These are phyloP conservation scores for Rosa persica DNA, from an alignment of 306 rosid species.

Conservation along the genomic window DNA sequence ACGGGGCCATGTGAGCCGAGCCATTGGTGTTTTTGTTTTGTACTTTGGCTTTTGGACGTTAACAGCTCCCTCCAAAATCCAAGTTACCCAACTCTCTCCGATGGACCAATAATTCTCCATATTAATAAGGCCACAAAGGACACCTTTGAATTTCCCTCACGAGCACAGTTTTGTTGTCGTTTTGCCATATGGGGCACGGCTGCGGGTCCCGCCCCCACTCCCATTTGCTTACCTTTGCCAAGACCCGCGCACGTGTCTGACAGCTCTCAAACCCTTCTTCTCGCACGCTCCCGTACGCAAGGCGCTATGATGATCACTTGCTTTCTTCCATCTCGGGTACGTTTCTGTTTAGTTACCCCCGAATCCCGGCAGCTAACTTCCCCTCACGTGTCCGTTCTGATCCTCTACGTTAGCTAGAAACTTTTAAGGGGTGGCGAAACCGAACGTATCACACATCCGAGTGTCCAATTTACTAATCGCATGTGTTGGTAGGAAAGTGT, in stretches of 20 bases:
- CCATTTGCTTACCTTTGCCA: conserved; percentile 16
- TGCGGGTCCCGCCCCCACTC: conserved; percentile 26
- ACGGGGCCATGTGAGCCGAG: conserved; percentile 51
- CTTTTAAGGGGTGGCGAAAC: no score
- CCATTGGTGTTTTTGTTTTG: conserved; percentile 8
- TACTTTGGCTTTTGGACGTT: background rate
- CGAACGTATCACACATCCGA: no score
- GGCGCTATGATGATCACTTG: conserved; percentile 19
- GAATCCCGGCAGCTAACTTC: conserved; percentile 43
- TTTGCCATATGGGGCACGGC: conserved; percentile 16
- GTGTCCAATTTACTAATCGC: no score
- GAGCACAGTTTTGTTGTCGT: conserved; percentile 45
- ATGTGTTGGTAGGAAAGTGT: no score
- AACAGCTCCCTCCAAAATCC: background rate
- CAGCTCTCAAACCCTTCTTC: conserved; percentile 36
- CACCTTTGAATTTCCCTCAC: conserved; percentile 22
- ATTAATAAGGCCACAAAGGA: background rate
- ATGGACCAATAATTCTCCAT: background rate
- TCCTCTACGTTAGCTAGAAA: background rate
- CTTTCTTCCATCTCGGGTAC: background rate
- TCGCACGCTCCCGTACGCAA: conserved; percentile 28
- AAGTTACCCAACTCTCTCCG: background rate
- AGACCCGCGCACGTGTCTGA: conserved; percentile 74
- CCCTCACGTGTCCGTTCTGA: conserved; percentile 28
- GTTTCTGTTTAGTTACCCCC: conserved; percentile 26